Evolutionary conservation across 1,284 basidiomycete genomes (phyloP), one percentile per base, ranked within the genome.

Genomic region (Naganishia albida): DNA sequence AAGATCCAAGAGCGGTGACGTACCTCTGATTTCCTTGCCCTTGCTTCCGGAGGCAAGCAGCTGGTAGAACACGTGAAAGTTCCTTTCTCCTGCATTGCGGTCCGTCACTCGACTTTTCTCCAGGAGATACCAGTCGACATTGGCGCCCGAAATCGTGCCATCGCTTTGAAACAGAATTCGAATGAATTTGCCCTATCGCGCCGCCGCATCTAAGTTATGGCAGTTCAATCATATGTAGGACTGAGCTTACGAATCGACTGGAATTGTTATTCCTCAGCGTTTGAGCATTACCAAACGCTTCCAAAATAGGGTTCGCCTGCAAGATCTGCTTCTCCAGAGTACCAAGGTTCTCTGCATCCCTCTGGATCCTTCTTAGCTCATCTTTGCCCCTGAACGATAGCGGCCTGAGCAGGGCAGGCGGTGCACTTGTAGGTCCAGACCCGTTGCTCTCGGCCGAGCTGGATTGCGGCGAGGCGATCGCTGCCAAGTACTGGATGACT

Each of bases 211-310:
- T 34, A 6, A 34, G 34, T 34, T 10, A 34, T 10, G 34, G 10
- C 6, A 34, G 10, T 6, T 34, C 34, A 10, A 34, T 4, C 12
- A 16, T 40, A 2, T 16, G 12, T 2, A 38, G 13, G 26, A 13
- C 7, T 28, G 3, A 2, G 70, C 72, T 64, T 42, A 80, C 81
- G 77, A 98, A 99, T 51, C 96, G 90, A 84, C 91, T 94, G 8
- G 96, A 99, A 75, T 99, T 99, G 80, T 99, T 98, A 77, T 99
- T 99, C 54, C 95, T 83, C 78, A 98, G 91, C 0, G 96, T 99
- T 78, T 99, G 96, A 4, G 96, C 96, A 76, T 99, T 99, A 26
- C 96, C 96, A 72, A 99, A 99, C 3, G 96, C 91, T 79, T 99
- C 96, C 3, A 99, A 83, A 66, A 99, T 93, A 0, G 96, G 96